phyloP scores from a whole-genome alignment of 768 basidiomycete species.

The Mycena maculata region DNA sequence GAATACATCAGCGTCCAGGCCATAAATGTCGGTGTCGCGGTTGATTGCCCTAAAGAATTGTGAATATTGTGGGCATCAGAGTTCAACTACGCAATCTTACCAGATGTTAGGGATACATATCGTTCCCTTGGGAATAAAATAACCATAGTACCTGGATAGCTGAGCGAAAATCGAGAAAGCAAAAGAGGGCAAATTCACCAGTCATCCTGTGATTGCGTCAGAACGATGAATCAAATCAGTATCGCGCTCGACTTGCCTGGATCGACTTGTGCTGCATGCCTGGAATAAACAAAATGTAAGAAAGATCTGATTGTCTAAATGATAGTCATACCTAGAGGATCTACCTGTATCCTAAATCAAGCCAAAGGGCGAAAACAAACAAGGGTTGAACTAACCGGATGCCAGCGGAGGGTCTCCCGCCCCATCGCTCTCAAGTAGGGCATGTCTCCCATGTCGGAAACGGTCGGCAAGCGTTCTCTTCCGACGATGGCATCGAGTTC shows the following conservation, averaged over 20 bases:
- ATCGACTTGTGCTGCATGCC: no score
- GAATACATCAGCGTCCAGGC: conserved; percentile 38
- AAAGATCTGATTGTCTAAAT: no score
- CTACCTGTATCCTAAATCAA: no score
- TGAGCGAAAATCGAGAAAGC: no score
- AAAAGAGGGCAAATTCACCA: no score
- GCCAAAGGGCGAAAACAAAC: background rate
- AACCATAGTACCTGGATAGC: conserved; percentile 40
- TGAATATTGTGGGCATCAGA: no score
- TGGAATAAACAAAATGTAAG: no score
- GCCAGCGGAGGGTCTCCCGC: background rate
- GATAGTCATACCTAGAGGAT: no score
- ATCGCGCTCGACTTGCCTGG: no score
- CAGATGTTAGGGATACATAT: conserved; percentile 35
- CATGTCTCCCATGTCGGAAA: conserved; percentile 32
- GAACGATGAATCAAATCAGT: no score
- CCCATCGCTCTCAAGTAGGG: background rate
- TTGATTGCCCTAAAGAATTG: conserved; percentile 32
- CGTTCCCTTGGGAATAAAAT: conserved; percentile 36
- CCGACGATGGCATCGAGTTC: conserved; percentile 47
- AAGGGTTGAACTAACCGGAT: conserved; percentile 34
- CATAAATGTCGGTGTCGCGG: conserved; percentile 38
- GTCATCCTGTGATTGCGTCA: conserved; percentile 25
- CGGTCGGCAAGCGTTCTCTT: conserved; percentile 39
- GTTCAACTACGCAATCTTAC: background rate